Evolutionary conservation across 2,329 filamentous ascomycete genomes (phyloP), one percentile per base, ranked within the genome.

Genomic region (Fusarium sp.): DNA sequence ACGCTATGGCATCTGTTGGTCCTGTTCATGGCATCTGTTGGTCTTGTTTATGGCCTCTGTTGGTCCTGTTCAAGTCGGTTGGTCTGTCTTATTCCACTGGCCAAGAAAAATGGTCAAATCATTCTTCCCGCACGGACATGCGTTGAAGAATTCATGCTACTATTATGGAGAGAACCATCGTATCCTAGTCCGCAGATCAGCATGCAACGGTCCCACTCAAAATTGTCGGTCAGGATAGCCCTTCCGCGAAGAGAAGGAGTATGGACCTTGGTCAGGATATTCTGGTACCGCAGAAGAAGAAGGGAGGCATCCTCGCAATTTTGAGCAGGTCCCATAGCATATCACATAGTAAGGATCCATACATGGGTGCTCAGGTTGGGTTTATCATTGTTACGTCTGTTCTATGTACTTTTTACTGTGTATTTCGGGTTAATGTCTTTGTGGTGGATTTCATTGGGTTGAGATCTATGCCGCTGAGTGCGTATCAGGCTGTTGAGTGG

Each of bases 401-500:
- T 11, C 2, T 67, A 5, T 67, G 64, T 9, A 8, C 6, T 4
- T 11, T 45, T 1, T 67, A 67, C 10, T 52, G 48, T 13, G 29
- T 57, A 0, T 61, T 67, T 29, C 55, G 64, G 13, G 3, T 51
- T 0, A 57, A 24, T 3, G 61, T 67, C 30, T 43, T 67, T 18
- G 55, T 65, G 13, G 64, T 61, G 3, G 64, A 65, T 4, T 52
- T 67, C 1, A 47, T 60, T 29, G 55, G 61, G 1, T 8, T 65
- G 8, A 60, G 64, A 20, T 38, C 61, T 4, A 13, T 67, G 2
- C 61, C 64, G 2, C 5, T 20, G 6, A 67, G 49, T 47, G 61
- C 64, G 1, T 67, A 56, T 27, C 22, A 60, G 16, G 61, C 61
- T 3, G 55, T 65, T 0, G 24, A 59, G n/a, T 67, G 61, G 64